phyloP scores from a whole-genome alignment of 768 basidiomycete species.

The Panellus pusillus region DNA sequence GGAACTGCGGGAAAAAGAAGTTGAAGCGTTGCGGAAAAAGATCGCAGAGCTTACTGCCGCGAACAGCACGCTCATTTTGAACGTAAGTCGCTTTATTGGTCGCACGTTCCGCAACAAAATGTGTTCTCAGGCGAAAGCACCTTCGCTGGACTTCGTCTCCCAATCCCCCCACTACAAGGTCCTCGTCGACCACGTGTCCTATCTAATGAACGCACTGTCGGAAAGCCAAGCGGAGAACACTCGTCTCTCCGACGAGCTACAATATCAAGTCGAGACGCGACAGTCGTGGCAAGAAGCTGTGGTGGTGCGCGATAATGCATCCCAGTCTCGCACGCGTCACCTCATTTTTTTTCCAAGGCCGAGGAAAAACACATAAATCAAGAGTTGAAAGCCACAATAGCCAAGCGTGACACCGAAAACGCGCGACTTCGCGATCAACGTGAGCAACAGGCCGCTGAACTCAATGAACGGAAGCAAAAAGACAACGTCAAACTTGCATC shows the following conservation, averaged over 20 bases:
- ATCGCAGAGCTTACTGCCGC: constrained; percentile 25
- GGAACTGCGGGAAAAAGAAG: constrained; percentile 42
- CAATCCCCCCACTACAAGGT: constrained; percentile 56
- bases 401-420: constrained; percentile 67
- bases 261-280: constrained; percentile 37
- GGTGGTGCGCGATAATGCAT: constrained; percentile 35
- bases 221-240: constrained; percentile 40
- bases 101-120: background rate
- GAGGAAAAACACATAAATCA: constrained; percentile 51
- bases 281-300: constrained; percentile 47
- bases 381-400: constrained; percentile 60
- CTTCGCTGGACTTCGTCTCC: constrained; percentile 44
- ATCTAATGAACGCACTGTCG: constrained; percentile 41
- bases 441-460: constrained; percentile 64
- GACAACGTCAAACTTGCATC: constrained; percentile 60
- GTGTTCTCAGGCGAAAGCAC: constrained; percentile 36
- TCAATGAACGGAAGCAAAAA: constrained; percentile 66
- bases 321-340: constrained; percentile 11
- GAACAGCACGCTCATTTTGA: constrained; percentile 4
- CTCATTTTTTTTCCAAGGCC: constrained; percentile 26
- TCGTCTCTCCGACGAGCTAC: constrained; percentile 46
- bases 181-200: constrained; percentile 54
- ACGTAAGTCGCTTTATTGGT: constrained; percentile 7
- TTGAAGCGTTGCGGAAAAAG: constrained; percentile 50
- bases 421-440: constrained; percentile 69